A percentile compares a stretch with the other conserved stretches of the same genome.
Conservation (phyloP, 2,329 filamentous ascomycete genomes). For the Karstenula rhodostoma region DNA sequence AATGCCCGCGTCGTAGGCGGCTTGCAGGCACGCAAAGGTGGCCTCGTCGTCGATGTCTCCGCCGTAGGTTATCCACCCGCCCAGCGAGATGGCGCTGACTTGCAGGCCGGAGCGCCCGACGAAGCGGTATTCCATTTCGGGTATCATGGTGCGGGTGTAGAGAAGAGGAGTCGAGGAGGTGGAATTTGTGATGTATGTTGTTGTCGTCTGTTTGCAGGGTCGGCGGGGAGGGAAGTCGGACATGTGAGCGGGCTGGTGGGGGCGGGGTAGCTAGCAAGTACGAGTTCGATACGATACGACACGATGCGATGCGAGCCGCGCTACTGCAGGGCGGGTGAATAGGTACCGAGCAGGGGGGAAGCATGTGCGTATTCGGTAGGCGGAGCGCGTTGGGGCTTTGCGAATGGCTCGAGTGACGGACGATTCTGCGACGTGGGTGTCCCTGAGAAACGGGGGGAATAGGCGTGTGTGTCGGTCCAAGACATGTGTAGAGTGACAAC, state of each 20-base stretch:
- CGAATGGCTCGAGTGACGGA: no score
- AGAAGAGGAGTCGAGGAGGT: background rate
- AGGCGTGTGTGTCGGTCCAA: no score
- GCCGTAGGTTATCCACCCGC: slow-evolving; percentile 72
- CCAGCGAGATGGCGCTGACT: slow-evolving; percentile 76
- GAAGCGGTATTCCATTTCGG: slow-evolving; percentile 74
- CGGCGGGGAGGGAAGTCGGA: background rate
- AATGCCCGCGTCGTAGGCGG: slow-evolving; percentile 65
- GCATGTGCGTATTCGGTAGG: background rate
- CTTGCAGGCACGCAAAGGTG: slow-evolving; percentile 63
- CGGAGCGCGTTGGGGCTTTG: background rate
- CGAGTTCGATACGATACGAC: no score
- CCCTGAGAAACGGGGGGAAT: no score
- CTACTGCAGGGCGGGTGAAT: slow-evolving; percentile 2
- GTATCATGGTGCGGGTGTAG: slow-evolving; percentile 26
- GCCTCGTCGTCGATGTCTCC: slow-evolving; percentile 73
- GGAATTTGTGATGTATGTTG: background rate
- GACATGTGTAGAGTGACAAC: no score
- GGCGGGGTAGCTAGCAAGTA: slow-evolving; percentile 2
- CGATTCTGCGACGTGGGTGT: no score
- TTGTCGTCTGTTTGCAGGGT: no score
- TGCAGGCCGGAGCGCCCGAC: slow-evolving; percentile 76
- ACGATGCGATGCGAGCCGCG: background rate
- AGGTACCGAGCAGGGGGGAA: background rate
- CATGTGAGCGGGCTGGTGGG: background rate